Conservation (phyloP, 2,329 filamentous ascomycete genomes). For the Hymenoscyphus linearis region DNA sequence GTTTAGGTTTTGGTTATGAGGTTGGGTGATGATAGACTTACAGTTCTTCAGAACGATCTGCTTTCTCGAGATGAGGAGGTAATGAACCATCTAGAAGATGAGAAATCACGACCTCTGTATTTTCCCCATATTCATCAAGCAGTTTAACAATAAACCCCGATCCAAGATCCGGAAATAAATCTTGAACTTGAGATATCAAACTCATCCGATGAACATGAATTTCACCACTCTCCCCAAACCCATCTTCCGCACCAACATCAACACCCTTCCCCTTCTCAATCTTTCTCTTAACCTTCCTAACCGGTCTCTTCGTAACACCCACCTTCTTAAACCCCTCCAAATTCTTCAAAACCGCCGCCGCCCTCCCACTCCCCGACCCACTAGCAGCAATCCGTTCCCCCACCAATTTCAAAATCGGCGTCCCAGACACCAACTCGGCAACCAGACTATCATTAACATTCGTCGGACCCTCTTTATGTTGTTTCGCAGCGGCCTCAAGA, state of each 20-base stretch:
- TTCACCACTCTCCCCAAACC: conserved; percentile 19
- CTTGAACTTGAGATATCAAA: conserved; percentile 83
- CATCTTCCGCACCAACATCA: conserved; percentile 32
- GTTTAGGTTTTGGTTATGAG: not conserved
- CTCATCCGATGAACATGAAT: conserved; percentile 74
- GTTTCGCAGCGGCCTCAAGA: conserved; percentile 66
- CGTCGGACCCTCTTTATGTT: conserved; percentile 50
- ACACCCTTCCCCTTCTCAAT: conserved; percentile 61
- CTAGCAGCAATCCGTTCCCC: conserved; percentile 47
- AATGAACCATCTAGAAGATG: conserved; percentile 76
- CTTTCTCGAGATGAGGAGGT: conserved; percentile 58
- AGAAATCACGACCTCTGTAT: conserved; percentile 73
- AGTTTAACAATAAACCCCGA: conserved; percentile 75
- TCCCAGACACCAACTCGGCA: conserved; percentile 73
- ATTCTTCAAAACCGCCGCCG: conserved; percentile 55
- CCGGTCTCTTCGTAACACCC: conserved; percentile 46
- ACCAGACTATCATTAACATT: conserved; percentile 68
- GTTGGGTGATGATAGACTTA: conserved; percentile 14
- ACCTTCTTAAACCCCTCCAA: conserved; percentile 56
- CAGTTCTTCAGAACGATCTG: conserved; percentile 57
- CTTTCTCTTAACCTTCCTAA: conserved; percentile 47
- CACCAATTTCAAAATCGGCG: conserved; percentile 65
- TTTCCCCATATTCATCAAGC: conserved; percentile 71
- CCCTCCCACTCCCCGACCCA: conserved; percentile 47
- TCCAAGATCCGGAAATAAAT: conserved; percentile 84